Percentiles rank a stretch among this genome's conserved stretches.
phyloP scores from a whole-genome alignment of 768 basidiomycete genomes.

The Boletus speciosus region DNA sequence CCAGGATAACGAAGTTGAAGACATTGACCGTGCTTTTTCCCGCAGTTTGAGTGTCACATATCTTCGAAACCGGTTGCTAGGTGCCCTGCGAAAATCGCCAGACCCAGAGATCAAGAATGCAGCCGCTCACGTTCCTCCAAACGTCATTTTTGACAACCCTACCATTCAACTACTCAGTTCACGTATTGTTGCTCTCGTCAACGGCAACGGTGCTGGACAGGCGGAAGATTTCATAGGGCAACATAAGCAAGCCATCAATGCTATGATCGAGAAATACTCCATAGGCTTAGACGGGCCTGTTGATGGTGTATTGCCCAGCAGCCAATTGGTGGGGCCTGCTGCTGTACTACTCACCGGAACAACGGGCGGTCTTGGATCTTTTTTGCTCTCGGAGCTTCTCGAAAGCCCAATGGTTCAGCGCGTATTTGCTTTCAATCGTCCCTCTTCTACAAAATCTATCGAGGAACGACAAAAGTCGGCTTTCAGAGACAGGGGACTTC shows the following conservation, averaged over 20 bases:
- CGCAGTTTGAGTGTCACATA: slow-evolving; percentile 30
- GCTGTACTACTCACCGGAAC: slow-evolving; percentile 39
- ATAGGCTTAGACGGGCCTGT: slow-evolving; percentile 11
- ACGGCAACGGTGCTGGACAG: background rate
- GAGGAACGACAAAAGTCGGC: slow-evolving; percentile 26
- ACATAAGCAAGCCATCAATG: slow-evolving; percentile 28
- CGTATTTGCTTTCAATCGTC: slow-evolving; percentile 35
- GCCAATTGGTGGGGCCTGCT: slow-evolving; percentile 2
- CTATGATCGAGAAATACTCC: slow-evolving; percentile 41
- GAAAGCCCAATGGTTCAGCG: slow-evolving; percentile 18
- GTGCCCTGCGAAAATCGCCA: slow-evolving; percentile 30
- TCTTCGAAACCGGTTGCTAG: slow-evolving; percentile 23
- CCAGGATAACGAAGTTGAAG: background rate
- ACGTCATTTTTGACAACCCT: slow-evolving; percentile 39
- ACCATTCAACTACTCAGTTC: slow-evolving; percentile 36
- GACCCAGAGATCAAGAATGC: slow-evolving; percentile 27
- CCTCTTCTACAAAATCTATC: slow-evolving; percentile 13
- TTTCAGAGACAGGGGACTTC: slow-evolving; percentile 33
- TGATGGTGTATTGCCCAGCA: slow-evolving; percentile 9
- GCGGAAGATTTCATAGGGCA: slow-evolving; percentile 1
- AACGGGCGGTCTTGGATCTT: slow-evolving; percentile 40
- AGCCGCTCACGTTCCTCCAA: slow-evolving; percentile 23
- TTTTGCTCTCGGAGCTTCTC: slow-evolving; percentile 32
- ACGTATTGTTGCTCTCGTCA: slow-evolving; percentile 12
- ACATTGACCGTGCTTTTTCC: background rate